Conservation (phyloP, 2,329 filamentous ascomycete genomes). For the Teratosphaeria gauchensis region DNA sequence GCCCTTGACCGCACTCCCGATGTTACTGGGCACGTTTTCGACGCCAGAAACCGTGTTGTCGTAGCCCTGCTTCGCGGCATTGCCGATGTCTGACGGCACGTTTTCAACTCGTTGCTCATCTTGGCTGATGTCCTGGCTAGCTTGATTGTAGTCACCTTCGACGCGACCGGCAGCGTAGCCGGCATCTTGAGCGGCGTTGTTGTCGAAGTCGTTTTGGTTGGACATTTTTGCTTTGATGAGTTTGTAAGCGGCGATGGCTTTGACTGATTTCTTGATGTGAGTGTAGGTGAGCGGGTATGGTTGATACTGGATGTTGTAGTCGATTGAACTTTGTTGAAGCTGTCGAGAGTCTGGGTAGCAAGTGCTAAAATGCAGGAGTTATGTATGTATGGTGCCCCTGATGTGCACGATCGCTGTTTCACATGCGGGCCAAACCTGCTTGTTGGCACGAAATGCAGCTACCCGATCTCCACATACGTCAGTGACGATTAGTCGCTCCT, state of each 20-base stretch:
- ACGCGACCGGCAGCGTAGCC: constrained; percentile 9
- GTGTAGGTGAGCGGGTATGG: background rate
- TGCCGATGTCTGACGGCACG: constrained; percentile 5
- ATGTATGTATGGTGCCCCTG: too few relatives aligned
- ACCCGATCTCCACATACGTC: background rate
- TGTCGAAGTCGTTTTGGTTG: constrained; percentile 4
- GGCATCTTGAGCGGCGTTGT: constrained; percentile 9
- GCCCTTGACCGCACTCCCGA: constrained; percentile 5
- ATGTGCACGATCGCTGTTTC: too few relatives aligned
- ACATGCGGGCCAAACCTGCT: background rate
- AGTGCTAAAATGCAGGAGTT: too few relatives aligned
- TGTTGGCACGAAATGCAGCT: background rate
- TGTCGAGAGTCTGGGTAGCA: too few relatives aligned
- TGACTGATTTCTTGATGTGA: too few relatives aligned
- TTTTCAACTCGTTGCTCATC: constrained; percentile 9
- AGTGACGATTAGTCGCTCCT: background rate
- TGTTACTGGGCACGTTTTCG: constrained; percentile 9
- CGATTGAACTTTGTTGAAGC: background rate
- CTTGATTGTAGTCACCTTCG: constrained; percentile 7
- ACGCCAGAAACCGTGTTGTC: constrained; percentile 7
- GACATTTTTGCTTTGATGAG: background rate
- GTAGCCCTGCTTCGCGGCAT: constrained; percentile 5
- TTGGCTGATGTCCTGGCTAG: constrained; percentile 6
- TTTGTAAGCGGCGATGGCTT: background rate
- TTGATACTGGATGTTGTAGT: too few relatives aligned